Evolutionary conservation across 1,284 basidiomycete genomes (phyloP).

Genomic region (Ustilago lituana): DNA sequence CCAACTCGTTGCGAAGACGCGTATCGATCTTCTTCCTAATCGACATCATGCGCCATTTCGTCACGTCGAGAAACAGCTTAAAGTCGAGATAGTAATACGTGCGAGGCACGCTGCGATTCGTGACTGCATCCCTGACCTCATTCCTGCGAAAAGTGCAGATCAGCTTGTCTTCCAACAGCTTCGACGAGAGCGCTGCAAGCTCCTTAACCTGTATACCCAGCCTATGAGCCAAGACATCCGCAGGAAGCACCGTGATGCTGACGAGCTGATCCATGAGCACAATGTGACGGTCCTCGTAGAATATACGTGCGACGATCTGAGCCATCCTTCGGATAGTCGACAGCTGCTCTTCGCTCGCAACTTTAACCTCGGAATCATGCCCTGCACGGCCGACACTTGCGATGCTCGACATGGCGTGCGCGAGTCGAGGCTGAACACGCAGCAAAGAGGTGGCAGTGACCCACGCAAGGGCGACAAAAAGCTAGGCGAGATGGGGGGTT

Average conservation of each 20-base stretch:
- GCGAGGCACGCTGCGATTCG: slow-evolving; percentile 39
- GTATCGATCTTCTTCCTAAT: slow-evolving; percentile 87
- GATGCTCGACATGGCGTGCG: slow-evolving; percentile 38
- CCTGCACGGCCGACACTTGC: slow-evolving; percentile 28
- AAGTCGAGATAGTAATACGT: slow-evolving; percentile 95
- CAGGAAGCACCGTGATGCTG: slow-evolving; percentile 86
- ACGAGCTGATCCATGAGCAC: slow-evolving; percentile 93
- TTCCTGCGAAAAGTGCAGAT: slow-evolving; percentile 68
- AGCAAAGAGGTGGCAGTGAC: too few relatives aligned
- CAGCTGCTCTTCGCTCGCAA: slow-evolving; percentile 58
- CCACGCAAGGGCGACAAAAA: too few relatives aligned
- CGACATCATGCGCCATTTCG: slow-evolving; percentile 96
- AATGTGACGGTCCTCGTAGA: slow-evolving; percentile 91
- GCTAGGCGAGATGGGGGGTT: too few relatives aligned
- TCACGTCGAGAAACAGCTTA: slow-evolving; percentile 92
- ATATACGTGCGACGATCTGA: slow-evolving; percentile 89
- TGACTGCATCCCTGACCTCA: slow-evolving; percentile 52
- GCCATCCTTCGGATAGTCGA: slow-evolving; percentile 72
- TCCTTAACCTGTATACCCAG: slow-evolving; percentile 92
- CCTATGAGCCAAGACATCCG: slow-evolving; percentile 87
- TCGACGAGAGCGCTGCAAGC: slow-evolving; percentile 87
- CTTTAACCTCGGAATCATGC: slow-evolving; percentile 40
- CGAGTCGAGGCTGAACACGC: too few relatives aligned
- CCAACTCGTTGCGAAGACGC: slow-evolving; percentile 71
- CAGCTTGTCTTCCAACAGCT: slow-evolving; percentile 83